Percentiles rank a stretch among this genome's conserved stretches.
Conservation (phyloP, 1,139 yeast species). For the Pichia sp. region DNA sequence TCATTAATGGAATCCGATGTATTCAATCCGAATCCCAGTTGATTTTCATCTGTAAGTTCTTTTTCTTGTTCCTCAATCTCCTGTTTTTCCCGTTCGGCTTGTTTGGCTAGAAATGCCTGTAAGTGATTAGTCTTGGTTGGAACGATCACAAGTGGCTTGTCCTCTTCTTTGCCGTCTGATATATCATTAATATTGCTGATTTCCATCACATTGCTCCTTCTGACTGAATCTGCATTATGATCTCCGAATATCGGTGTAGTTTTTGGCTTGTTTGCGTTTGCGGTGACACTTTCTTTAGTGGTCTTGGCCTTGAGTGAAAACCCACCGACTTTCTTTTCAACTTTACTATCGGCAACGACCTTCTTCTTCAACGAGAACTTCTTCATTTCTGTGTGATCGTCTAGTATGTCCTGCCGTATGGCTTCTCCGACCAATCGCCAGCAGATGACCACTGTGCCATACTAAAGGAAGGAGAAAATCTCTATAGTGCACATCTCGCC, state of each 20-base stretch:
- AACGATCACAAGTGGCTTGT: slow-evolving; percentile 1
- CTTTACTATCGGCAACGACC: not conserved
- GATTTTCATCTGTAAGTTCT: not conserved
- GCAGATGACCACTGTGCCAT: too few relatives aligned
- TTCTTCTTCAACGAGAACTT: slow-evolving; percentile 31
- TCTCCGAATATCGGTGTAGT: not conserved
- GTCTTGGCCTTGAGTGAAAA: slow-evolving; percentile 3
- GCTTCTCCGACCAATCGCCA: too few relatives aligned
- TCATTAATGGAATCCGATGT: not conserved
- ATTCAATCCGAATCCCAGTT: slow-evolving; percentile 17
- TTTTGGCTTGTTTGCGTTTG: not conserved
- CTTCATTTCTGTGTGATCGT: slow-evolving; percentile 25
- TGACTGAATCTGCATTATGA: not conserved
- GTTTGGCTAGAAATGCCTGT: not conserved
- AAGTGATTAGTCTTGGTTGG: not conserved
- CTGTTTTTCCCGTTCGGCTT: not conserved
- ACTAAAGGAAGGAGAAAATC: too few relatives aligned
- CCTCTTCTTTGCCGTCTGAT: not conserved
- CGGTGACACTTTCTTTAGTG: not conserved
- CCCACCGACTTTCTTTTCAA: slow-evolving; percentile 1
- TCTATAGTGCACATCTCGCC: too few relatives aligned
- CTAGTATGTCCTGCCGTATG: too few relatives aligned
- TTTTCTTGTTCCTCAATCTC: not conserved
- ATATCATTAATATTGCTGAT: slow-evolving; percentile 2
- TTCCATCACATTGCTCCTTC: not conserved